These are phyloP conservation scores for Argentina anserina DNA, from an alignment of 306 rosid genomes.

Conservation along the genomic window DNA sequence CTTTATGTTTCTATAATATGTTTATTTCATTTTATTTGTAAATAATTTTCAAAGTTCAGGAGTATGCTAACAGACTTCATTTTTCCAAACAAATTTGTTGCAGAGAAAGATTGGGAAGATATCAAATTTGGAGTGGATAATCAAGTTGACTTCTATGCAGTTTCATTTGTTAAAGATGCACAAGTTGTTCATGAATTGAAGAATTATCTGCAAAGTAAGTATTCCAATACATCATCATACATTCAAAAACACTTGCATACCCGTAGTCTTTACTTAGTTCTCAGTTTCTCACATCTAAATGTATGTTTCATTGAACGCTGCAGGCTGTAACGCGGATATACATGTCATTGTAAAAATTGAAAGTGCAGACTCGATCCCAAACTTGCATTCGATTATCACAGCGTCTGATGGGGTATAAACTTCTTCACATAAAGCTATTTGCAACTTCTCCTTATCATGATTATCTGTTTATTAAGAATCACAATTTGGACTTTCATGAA, in stretches of 20 bases:
- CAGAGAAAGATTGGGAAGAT: slow-evolving; percentile 99
- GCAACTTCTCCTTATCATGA: not conserved
- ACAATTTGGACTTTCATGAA: not conserved
- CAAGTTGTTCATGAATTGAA: slow-evolving; percentile 91
- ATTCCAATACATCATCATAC: not conserved
- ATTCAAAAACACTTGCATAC: not conserved
- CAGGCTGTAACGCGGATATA: slow-evolving; percentile 82
- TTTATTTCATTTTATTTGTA: not conserved
- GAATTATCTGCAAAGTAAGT: slow-evolving; percentile 76
- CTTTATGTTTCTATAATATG: not conserved
- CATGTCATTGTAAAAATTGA: slow-evolving; percentile 93
- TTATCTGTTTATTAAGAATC: slow-evolving; percentile 5
- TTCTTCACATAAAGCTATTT: slow-evolving; percentile 6
- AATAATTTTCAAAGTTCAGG: slow-evolving; percentile 2
- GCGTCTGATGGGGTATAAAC: slow-evolving; percentile 61
- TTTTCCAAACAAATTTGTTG: slow-evolving; percentile 31
- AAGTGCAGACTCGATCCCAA: slow-evolving; percentile 94
- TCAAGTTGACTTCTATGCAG: slow-evolving; percentile 98
- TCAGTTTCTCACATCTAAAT: slow-evolving; percentile 8
- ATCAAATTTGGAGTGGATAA: slow-evolving; percentile 97
- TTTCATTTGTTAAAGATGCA: slow-evolving; percentile 95
- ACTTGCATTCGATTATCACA: slow-evolving; percentile 86
- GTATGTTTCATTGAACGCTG: slow-evolving; percentile 26
- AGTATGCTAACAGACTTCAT: slow-evolving; percentile 13
- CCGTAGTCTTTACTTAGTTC: slow-evolving; percentile 6